Percentiles rank a stretch among this genome's conserved stretches.
These are phyloP conservation scores for Dalbergia cultrata DNA, from an alignment of 306 rosid species.

Conservation along the genomic window DNA sequence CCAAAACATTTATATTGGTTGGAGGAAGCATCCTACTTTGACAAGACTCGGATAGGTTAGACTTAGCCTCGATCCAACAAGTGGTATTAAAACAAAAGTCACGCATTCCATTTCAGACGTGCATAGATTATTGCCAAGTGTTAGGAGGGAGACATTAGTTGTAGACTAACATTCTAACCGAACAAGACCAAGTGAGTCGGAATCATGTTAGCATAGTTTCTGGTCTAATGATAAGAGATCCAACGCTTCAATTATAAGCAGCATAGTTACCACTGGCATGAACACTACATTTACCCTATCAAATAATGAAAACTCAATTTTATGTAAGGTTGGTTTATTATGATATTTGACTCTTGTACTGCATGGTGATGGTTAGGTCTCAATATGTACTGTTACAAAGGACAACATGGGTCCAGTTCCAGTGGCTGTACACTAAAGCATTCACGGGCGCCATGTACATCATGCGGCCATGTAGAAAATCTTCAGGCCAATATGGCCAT, in stretches of 20 bases:
- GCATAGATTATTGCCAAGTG: no score
- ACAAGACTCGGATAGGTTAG: no score
- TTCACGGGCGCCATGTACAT: slow-evolving; percentile 48
- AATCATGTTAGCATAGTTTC: no score
- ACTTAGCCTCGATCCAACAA: no score
- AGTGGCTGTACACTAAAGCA: background rate
- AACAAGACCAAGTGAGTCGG: no score
- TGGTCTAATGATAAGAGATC: no score
- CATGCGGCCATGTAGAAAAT: slow-evolving; percentile 21
- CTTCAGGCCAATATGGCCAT: slow-evolving; percentile 14
- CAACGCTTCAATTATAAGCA: background rate
- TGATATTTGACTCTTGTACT: background rate
- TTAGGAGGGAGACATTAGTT: no score
- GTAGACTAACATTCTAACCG: no score
- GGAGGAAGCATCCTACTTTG: no score
- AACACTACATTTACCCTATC: background rate
- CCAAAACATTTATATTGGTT: background rate
- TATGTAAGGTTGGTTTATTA: background rate
- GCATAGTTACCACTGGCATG: background rate
- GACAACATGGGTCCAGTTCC: slow-evolving; percentile 39
- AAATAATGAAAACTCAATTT: background rate
- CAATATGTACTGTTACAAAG: background rate
- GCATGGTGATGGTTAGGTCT: background rate
- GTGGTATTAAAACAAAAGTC: no score
- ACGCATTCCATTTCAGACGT: no score